Conservation (phyloP, 169 alveolate genomes). For the Eimeria sp. region DNA sequence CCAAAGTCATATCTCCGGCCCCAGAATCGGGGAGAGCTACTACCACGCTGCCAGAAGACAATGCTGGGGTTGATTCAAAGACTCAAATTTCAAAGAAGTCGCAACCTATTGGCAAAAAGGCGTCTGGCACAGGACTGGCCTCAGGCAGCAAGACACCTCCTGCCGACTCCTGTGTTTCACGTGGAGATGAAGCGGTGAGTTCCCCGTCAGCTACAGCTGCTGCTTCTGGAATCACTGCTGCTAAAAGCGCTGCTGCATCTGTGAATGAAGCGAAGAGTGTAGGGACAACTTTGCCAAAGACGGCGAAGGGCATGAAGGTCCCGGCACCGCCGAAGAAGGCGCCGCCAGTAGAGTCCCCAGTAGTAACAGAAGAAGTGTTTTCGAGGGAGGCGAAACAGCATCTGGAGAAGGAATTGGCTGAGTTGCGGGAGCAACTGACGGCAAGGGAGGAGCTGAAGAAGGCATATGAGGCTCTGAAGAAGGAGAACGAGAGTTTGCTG, state of each 20-base stretch:
- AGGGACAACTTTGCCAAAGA: not conserved
- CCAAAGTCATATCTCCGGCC: not conserved
- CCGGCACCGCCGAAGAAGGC: conserved; percentile 65
- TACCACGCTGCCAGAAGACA: not conserved
- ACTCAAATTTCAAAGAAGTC: not conserved
- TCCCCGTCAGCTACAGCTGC: not conserved
- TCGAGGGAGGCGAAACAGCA: conserved; percentile 22
- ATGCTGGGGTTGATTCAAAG: not conserved
- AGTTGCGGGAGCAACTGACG: conserved; percentile 19
- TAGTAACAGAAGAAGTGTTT: not conserved
- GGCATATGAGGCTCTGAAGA: conserved; percentile 1
- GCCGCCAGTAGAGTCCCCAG: conserved; percentile 11
- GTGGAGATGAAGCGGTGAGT: not conserved
- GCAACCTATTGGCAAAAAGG: not conserved
- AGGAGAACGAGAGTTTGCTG: conserved; percentile 22
- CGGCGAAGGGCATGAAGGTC: conserved; percentile 32
- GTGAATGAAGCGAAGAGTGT: not conserved
- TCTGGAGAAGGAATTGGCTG: conserved; percentile 39
- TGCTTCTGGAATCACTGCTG: not conserved
- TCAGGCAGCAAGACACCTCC: not conserved
- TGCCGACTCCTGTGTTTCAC: not conserved
- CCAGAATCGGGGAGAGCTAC: not conserved
- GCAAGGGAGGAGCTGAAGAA: conserved; percentile 18
- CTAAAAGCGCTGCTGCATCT: not conserved
- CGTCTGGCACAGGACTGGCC: not conserved